Evolutionary conservation across 2,329 filamentous ascomycete genomes (phyloP).

Genomic region (Clarireedia hainanense): DNA sequence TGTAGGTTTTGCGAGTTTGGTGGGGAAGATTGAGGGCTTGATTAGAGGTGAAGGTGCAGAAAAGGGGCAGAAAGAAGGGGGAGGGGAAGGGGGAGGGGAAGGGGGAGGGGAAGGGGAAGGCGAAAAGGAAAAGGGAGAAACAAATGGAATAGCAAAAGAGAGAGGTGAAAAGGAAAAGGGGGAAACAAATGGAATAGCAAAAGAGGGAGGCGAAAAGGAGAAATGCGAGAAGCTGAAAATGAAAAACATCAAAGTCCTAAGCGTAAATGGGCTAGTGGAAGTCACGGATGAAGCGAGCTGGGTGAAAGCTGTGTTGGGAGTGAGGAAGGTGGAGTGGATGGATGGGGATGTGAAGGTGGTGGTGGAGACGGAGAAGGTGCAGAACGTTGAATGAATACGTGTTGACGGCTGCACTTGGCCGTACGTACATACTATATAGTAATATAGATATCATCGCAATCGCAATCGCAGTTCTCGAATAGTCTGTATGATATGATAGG

Average conservation of each 20-base stretch:
- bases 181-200: no score
- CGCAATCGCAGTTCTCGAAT: no score
- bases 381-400: no score
- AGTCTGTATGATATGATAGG: no score
- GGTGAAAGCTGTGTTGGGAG: slow-evolving; percentile 13
- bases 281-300: slow-evolving; percentile 22
- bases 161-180: no score
- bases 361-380: slow-evolving; percentile 14
- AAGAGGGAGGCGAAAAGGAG: background rate
- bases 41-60: background rate
- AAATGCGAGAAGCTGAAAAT: slow-evolving; percentile 11
- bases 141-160: no score
- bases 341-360: slow-evolving; percentile 25
- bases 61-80: no score
- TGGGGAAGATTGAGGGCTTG: slow-evolving; percentile 18
- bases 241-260: slow-evolving; percentile 18
- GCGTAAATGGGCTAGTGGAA: slow-evolving; percentile 18
- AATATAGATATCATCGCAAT: no score
- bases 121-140: no score
- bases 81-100: no score
- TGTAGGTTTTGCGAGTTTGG: slow-evolving; percentile 21
- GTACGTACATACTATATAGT: no score
- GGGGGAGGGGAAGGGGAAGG: background rate
- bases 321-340: slow-evolving; percentile 26
- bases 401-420: no score